Evolutionary conservation across 225 moss, liverwort and hornwort species (phyloP), one percentile per base, ranked within the genome.

Genomic region (Antitrichia curtipendula): DNA sequence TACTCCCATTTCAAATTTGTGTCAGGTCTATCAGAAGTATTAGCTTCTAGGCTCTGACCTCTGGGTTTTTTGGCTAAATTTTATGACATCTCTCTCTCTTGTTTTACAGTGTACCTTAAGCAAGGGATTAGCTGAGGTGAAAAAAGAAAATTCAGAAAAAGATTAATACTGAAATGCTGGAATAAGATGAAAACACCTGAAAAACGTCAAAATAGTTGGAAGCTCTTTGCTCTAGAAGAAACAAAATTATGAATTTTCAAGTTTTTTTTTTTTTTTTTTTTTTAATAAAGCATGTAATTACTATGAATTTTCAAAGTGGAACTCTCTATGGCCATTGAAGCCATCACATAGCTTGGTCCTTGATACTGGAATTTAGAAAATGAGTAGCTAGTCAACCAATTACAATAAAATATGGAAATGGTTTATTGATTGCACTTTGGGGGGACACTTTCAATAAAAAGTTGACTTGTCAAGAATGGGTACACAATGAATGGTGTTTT

Each of bases 331-430:
- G 38, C 38, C 22, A 38, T 4, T 23, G 0, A 38, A 68, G 19
- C 0, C 3, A 0, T 4, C 2, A 4, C 7, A 38, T 68, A 38
- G 7, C 4, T 38, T 23, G 4, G 7, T 68, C 4, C 3, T 13
- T n/a, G 4, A 13, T 38, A 68, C 3, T 0, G 1, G 13, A 38
- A 23, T 38, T 1, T 38, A 23, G 0, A 23, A 1, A 23, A 68
- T 23, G 2, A n/a, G 4, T 1, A 23, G 1, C 13, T 23, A 38
- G 1, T 23, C 38, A 38, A 38, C 12, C 13, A 12, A 68, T n/a
- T 0, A 7, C 0, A 36, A 1, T 20, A 11, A 36, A 6, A 6
- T 36, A 22, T n/a, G 2, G 2, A 0, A 66, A 12, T 12, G 22
- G 13, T 68, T 23, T 23, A 68, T 0, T n/a, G 7, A 38, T 38